Evolutionary conservation across 1,284 basidiomycete genomes (phyloP), one percentile per base, ranked within the genome.

Genomic region (Cutaneotrichosporon sp.): DNA sequence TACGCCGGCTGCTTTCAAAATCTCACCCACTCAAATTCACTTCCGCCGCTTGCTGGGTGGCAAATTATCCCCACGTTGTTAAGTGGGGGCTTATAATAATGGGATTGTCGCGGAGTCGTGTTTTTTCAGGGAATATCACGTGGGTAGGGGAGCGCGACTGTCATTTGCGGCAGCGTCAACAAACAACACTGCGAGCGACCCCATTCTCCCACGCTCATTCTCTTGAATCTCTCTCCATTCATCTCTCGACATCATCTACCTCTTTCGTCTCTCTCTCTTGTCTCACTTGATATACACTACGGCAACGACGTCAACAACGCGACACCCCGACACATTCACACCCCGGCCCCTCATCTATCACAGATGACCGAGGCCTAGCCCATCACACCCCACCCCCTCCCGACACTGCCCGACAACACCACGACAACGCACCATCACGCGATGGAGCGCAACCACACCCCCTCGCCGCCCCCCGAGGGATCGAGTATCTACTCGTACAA

Each of bases 401-500:
- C 25, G 14, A 49, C 47, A 53, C 11, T 4, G 11, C 34, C 20
- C 33, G 51, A 53, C 51, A 34, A 53, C 51, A 20, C 29, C n/a
- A n/a, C n/a, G n/a, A n/a, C n/a, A 14, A 52, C 50, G 8, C 46
- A 10, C 22, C 51, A 25, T 53, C 51, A 53, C 34, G 22, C 33
- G 33, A 53, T 53, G 51, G 51, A 34, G 20, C 33, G 34, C 6
- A 20, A 22, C 20, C 18, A 36, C 2, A 14, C 34, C 22, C 33
- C 51, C 8, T 25, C 51, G 13, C 51, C 51, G 4, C 9, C 22
- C 3, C 51, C 51, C 34, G 51, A 53, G 20, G 34, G 43, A 9
- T 71, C 75, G 11, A 69, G 72, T 14, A 75, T 76, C 25, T 77
- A 77, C 60, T 68, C 71, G 2, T 77, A 77, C 60, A 72, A 74